Base-by-base conservation (phyloP, 768 basidiomycete species). In the Leccinum arenicola region DNA sequence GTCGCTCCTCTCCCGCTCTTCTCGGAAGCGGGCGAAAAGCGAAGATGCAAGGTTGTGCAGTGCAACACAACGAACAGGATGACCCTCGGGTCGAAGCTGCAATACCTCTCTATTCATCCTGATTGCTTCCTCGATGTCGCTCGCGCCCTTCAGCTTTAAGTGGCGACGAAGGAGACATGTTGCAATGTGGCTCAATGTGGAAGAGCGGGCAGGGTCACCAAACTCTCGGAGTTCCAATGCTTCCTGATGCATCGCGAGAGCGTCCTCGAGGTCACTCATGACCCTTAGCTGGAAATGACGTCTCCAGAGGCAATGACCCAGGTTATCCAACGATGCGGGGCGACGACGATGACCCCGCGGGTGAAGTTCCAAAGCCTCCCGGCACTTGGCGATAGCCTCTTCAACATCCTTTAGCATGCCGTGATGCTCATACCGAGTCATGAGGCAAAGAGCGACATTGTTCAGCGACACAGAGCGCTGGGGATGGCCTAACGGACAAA, bases 401-500 rank as follows among this genome's bases (percentile, higher is more conserved):
- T 48, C 47, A 4, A 59, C 8, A 31, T 59, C 58, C 2, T 6
- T 29, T 21, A 59, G 25, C 19, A 25, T 31, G 10, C 54, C 48
- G 4, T 7, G 49, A 36, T 40, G 23, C 23, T 54, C 12, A 54
- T 58, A 58, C 17, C 45, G 57, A 35, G 52, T 57, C 56, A 47
- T 31, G 19, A 58, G 27, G 23, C 12, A 29, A 38, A 31, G n/a
- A 15, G 54, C 54, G 19, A 56, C 52, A 21, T 52, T 52, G 11
- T 56, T 29, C 31, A 61, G 25, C 8, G 35, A 50, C 27, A 9
- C 5, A 4, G 47, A 17, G 17, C 45, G 56, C 23, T 51, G 47
- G 12, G 56, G 55, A 51, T 56, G 43, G 31, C 58, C 43, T 21
- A 47, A 25, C 47, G 53, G 49, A 35, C 43, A 21, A 48, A 58